Base-by-base conservation (phyloP, 306 rosid species). In the Citrullus mucosospermus region DNA sequence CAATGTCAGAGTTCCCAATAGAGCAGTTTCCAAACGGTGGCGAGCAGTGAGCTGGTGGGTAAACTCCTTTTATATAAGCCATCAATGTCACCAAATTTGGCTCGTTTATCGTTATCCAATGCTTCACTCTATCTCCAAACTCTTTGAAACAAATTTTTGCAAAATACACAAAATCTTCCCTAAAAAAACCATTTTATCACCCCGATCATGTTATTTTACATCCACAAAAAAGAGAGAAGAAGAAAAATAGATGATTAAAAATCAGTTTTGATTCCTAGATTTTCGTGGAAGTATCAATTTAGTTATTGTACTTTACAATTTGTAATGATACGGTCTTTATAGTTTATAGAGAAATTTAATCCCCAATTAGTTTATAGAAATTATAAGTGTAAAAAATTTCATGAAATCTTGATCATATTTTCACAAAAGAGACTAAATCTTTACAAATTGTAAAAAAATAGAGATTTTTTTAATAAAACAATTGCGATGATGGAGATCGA, bases 1-100 rank as follows among this genome's bases (percentile, higher is more conserved):
- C 95, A 44, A 57, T 50, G 57, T 87, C 87, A 1, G 97, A 87
- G 77, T 90, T 80, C 41, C 94, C 97, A 8, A 8, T 9, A 10
- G 80, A 54, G 55, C 97, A 92, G n/a, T 86, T 88, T 79, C 97
- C 97, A 75, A 88, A 92, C 2, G 97, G 92, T 0, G 66, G 81
- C 1, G 94, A 88, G 76, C 97, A 92, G 14, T 54, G 91, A 56
- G 60, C 86, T 0, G 97, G 92, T 2, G 97, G 81, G 56, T 59
- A 84, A 46, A 0, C 25, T 78, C 92, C 92, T 41, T 16, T 63
- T 2, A 66, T 38, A 78, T 63, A 89, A 30, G 61, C 88, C 76
- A 76, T 51, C 20, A 81, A 74, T 39, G 81, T 39, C 43, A 65
- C 22, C 54, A 87, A 28, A 70, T 20, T 82, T 2, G 92, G 92